A percentile compares a stretch with the other conserved stretches of the same genome.
Evolutionary conservation across 2,329 filamentous ascomycete species (phyloP).

Genomic region (Coniochaeta sp.): DNA sequence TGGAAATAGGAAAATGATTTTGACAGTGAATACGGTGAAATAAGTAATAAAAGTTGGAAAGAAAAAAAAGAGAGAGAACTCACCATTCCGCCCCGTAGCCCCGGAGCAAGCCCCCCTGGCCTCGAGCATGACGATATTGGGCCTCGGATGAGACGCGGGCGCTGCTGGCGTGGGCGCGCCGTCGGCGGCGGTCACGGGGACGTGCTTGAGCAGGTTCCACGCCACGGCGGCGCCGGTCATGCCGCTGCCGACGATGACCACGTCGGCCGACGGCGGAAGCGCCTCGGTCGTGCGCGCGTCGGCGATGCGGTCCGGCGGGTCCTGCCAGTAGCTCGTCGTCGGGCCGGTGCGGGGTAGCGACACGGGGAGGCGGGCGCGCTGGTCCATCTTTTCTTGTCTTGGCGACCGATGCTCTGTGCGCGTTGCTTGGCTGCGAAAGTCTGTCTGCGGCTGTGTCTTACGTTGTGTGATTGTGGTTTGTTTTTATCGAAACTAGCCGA

Average conservation of each 20-base stretch:
- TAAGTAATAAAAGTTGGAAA: not conserved
- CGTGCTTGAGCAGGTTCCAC: conserved; percentile 35
- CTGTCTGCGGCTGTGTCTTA: no score
- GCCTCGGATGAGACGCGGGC: conserved; percentile 5
- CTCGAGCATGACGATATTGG: conserved; percentile 53
- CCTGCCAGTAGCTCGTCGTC: conserved; percentile 56
- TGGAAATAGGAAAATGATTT: no score
- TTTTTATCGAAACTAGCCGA: no score
- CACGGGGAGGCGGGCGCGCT: conserved; percentile 27
- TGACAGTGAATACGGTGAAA: no score
- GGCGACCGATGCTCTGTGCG: not conserved
- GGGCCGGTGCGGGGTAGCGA: conserved; percentile 42
- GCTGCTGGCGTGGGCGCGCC: not conserved
- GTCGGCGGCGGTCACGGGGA: not conserved
- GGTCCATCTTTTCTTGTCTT: conserved; percentile 21
- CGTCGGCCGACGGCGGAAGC: conserved; percentile 45
- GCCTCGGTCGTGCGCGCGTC: conserved; percentile 39
- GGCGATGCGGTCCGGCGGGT: conserved; percentile 40
- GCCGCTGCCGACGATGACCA: conserved; percentile 57
- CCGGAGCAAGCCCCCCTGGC: conserved; percentile 59
- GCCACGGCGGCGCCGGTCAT: conserved; percentile 56
- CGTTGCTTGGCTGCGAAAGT: no score
- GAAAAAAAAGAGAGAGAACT: not conserved
- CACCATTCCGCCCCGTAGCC: conserved; percentile 53
- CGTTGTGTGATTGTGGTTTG: no score